These are phyloP conservation scores for Aspergillus nanangensis DNA, from an alignment of 495 filamentous ascomycete species.

Conservation along the genomic window DNA sequence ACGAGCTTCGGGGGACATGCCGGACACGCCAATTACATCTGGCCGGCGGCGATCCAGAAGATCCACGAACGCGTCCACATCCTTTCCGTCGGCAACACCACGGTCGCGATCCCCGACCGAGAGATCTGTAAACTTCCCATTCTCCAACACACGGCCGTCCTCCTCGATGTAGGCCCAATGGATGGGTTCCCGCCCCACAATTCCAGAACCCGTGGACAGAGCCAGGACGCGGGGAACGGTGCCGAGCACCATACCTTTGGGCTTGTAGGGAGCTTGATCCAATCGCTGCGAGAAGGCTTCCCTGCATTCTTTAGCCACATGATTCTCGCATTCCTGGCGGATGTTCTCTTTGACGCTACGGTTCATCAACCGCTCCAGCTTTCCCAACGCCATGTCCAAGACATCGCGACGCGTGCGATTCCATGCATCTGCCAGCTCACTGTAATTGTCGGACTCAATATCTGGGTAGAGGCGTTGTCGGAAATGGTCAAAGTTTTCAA, in stretches of 20 bases:
- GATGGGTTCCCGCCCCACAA: conserved; percentile 69
- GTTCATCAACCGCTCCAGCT: conserved; percentile 77
- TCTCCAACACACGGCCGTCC: conserved; percentile 81
- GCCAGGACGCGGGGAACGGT: conserved; percentile 84
- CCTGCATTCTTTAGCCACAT: conserved; percentile 74
- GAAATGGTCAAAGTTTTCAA: conserved; percentile 72
- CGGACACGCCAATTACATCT: conserved; percentile 85
- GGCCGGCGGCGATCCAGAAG: conserved; percentile 71
- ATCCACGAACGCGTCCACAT: conserved; percentile 65
- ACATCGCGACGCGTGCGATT: conserved; percentile 80
- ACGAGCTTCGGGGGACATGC: conserved; percentile 85
- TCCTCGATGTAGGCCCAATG: conserved; percentile 93
- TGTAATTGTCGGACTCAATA: conserved; percentile 89
- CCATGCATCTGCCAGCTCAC: conserved; percentile 93
- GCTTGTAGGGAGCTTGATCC: conserved; percentile 94
- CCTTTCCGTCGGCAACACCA: conserved; percentile 54
- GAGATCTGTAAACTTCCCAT: conserved; percentile 79
- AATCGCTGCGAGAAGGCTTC: conserved; percentile 81
- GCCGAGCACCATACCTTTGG: conserved; percentile 86
- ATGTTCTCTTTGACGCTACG: conserved; percentile 92
- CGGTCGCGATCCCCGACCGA: conserved; percentile 63
- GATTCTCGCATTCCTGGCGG: conserved; percentile 85
- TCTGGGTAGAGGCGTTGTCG: conserved; percentile 68
- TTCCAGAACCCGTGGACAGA: conserved; percentile 73
- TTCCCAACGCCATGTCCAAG: conserved; percentile 72